Evolutionary conservation across 805 yeast genomes (phyloP).

Genomic region (Myxozyma sirexii): DNA sequence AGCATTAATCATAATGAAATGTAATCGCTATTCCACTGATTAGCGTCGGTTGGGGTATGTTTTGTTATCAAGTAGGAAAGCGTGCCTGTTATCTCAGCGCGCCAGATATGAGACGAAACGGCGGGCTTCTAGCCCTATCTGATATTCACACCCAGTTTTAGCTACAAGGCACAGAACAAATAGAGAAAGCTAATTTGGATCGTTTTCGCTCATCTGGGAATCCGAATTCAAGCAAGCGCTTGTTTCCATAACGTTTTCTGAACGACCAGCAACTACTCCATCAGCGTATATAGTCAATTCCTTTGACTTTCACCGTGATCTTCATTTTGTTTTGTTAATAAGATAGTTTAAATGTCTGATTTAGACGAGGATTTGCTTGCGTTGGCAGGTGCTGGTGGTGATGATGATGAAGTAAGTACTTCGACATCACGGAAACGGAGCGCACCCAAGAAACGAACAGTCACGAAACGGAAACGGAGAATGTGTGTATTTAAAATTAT

Average conservation of each 20-base stretch:
- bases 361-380: constrained; percentile 96
- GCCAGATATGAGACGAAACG: neutral
- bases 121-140: neutral
- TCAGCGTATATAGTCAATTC: too few species aligned
- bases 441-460: neutral
- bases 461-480: constrained; percentile 24
- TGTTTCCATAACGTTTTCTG: too few species aligned
- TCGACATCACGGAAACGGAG: constrained; percentile 36
- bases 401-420: constrained; percentile 25
- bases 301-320: too few species aligned
- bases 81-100: neutral
- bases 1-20: constrained; percentile 75
- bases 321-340: too few species aligned
- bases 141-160: neutral
- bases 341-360: too few species aligned
- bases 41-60: too few species aligned
- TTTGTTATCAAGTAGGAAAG: neutral
- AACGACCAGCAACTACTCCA: too few species aligned
- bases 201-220: too few species aligned
- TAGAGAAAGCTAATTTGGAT: neutral
- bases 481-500: neutral
- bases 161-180: neutral
- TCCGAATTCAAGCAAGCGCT: too few species aligned
- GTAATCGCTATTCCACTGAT: neutral
- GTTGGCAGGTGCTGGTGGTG: constrained; percentile 79